Evolutionary conservation across 345 rosid genomes (phyloP).

Genomic region (Euphorbia pulcherrima): DNA sequence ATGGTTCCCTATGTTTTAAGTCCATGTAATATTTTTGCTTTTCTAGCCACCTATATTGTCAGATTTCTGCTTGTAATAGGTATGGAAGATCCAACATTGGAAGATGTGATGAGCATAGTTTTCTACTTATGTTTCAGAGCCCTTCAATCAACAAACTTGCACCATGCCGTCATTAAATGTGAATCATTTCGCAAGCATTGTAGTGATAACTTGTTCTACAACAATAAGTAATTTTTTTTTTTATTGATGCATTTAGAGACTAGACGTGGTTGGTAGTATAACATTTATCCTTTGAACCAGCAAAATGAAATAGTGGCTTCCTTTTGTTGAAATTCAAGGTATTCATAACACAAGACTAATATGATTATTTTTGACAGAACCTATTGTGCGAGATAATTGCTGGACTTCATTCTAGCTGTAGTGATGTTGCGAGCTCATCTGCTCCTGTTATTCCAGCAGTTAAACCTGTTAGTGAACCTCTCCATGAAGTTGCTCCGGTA

Average conservation of each 20-base stretch:
- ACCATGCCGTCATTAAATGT: too few relatives aligned
- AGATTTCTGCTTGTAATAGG: slow-evolving; percentile 3
- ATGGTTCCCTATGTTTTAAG: background rate
- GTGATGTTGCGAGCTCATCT: slow-evolving; percentile 81
- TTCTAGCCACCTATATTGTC: background rate
- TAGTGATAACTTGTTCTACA: background rate
- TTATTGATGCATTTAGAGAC: background rate
- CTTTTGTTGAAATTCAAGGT: background rate
- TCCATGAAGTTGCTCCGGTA: slow-evolving; percentile 53
- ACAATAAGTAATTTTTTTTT: background rate
- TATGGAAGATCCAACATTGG: background rate
- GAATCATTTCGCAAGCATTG: background rate
- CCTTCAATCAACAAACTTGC: background rate
- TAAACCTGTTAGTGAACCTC: slow-evolving; percentile 62
- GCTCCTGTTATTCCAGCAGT: slow-evolving; percentile 49
- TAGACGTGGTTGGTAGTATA: background rate
- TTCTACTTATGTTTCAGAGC: background rate
- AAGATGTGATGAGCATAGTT: background rate
- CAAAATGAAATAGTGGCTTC: background rate
- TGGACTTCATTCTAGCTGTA: slow-evolving; percentile 60
- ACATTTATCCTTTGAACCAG: background rate
- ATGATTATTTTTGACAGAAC: slow-evolving; percentile 34
- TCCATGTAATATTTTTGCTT: background rate
- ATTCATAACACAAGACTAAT: background rate
- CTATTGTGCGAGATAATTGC: slow-evolving; percentile 74